Conservation (phyloP, 176 grass and related monocot genomes). For the Avena sativa region DNA sequence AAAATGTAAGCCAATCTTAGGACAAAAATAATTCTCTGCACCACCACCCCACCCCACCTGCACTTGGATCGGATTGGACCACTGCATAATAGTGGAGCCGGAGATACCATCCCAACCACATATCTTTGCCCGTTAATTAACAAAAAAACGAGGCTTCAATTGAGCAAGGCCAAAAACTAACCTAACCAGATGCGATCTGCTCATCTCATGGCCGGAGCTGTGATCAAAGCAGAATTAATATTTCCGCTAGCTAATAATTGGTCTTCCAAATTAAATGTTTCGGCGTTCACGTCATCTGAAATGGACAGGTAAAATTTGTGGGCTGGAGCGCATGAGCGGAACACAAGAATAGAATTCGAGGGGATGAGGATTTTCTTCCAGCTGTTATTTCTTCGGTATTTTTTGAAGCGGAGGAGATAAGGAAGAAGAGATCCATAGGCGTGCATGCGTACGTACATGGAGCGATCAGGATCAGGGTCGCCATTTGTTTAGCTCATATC, state of each 20-base stretch:
- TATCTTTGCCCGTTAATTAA: slow-evolving; percentile 1
- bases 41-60: background rate
- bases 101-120: slow-evolving; percentile 23
- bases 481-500: slow-evolving; percentile 34
- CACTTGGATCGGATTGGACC: slow-evolving; percentile 20
- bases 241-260: background rate
- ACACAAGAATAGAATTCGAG: slow-evolving; percentile 24
- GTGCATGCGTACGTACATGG: slow-evolving; percentile 7
- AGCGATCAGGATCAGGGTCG: background rate
- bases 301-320: background rate
- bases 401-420: background rate
- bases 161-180: background rate
- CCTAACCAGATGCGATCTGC: background rate
- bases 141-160: background rate
- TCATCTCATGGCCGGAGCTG: background rate
- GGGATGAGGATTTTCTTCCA: background rate
- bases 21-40: slow-evolving; percentile 20
- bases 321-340: slow-evolving; percentile 9
- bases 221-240: background rate
- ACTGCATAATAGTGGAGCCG: background rate
- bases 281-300: background rate
- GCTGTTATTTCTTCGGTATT: background rate
- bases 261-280: background rate
- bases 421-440: slow-evolving; percentile 4
- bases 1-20: slow-evolving; percentile 20